Evolutionary conservation across 805 yeast genomes (phyloP), one percentile per base, ranked within the genome.

Genomic region (Saturnispora bothae): DNA sequence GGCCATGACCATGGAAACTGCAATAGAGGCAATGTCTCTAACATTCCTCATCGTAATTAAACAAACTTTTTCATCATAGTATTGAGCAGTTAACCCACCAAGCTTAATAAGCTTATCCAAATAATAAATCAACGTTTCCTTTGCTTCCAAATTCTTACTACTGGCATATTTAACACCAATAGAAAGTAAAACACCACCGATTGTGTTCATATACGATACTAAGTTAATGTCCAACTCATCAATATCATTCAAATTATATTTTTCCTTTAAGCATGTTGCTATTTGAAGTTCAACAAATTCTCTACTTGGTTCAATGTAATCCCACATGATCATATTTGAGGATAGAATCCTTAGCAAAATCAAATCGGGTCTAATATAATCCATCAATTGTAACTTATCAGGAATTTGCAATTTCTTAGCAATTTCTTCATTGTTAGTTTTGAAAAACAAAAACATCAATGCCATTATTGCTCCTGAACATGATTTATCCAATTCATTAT

Each of bases 111-210:
- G 56, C 37, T 60, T 52, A 50, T 79, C 88, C 33, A 77, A 59
- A 47, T 66, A 76, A 35, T 62, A 56, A 13, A 83, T 41, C 6
- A 85, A 48, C 0, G 78, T 68, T 21, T 68, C 64, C 34, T 82
- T 67, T 1, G 81, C 84, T 1, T 47, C 53, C 2, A 42, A 30
- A 48, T 80, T 64, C 19, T 72, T 73, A 0, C 82, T 66, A 0
- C 95, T 88, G 0, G 95, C 94, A 61, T 64, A 76, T 48, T 71
- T 74, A 22, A 92, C 59, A 0, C 89, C 92, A 43, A 88, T 65
- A 0, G 95, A 69, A 36, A 84, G 52, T 39, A 89, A 71, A 0
- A 74, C 59, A 0, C 97, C 98, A 2, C 83, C 82, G 3, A 85
- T 51, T 25, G 80, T 68, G 51, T 79, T 76, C 48, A 73, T 72